phyloP scores from a whole-genome alignment of 495 filamentous ascomycete species.

The Penicillium mononematosum region DNA sequence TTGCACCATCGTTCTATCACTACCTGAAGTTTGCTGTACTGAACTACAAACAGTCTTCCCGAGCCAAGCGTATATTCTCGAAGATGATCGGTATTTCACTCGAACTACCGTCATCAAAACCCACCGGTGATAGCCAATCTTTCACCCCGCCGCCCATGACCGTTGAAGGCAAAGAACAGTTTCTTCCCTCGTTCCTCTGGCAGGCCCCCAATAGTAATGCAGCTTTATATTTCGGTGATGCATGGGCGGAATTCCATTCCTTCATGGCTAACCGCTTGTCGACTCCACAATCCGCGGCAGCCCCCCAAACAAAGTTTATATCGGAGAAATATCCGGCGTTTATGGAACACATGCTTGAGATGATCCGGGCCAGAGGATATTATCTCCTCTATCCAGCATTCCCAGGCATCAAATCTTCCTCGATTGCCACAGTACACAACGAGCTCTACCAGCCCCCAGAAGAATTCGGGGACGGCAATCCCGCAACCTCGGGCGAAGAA shows the following conservation, averaged over 20 bases:
- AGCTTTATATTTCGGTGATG: conserved; percentile 74
- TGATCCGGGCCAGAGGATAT: conserved; percentile 71
- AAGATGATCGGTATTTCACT: conserved; percentile 73
- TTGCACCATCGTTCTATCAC: conserved; percentile 74
- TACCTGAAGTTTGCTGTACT: conserved; percentile 75
- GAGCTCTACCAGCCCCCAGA: conserved; percentile 71
- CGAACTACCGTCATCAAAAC: conserved; percentile 60
- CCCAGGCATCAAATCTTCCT: conserved; percentile 35
- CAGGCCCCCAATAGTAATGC: conserved; percentile 79
- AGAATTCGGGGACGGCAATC: conserved; percentile 42
- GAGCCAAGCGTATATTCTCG: conserved; percentile 40
- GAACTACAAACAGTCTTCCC: conserved; percentile 67
- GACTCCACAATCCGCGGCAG: conserved; percentile 31
- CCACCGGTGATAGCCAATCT: conserved; percentile 52
- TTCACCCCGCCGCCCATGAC: conserved; percentile 50
- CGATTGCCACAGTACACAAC: conserved; percentile 66
- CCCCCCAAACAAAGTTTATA: conserved; percentile 34
- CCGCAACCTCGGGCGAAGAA: not conserved
- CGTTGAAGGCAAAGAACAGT: conserved; percentile 20
- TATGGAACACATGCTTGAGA: conserved; percentile 71
- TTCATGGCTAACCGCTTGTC: conserved; percentile 64
- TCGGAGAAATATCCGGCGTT: conserved; percentile 69
- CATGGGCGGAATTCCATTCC: conserved; percentile 77
- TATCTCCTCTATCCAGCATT: conserved; percentile 70
- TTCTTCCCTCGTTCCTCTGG: conserved; percentile 68